Conservation (phyloP, 1,284 basidiomycete species). For the Schizopora paradoxa region DNA sequence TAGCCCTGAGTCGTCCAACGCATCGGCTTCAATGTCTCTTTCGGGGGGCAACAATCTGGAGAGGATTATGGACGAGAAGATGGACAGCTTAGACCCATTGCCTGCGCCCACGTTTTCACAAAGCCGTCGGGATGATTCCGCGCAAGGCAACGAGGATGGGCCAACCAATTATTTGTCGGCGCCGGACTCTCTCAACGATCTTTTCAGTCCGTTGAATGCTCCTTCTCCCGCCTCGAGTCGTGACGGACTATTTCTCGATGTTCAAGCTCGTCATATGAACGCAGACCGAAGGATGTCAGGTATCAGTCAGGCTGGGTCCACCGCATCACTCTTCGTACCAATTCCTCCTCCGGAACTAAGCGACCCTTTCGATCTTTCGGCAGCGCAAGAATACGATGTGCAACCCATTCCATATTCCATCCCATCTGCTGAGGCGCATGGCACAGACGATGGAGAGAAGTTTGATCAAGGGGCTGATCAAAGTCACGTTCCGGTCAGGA, state of each 20-base stretch:
- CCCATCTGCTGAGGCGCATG: slow-evolving; percentile 39
- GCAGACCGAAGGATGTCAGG: neutral
- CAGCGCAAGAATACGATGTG: slow-evolving; percentile 37
- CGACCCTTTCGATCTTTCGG: slow-evolving; percentile 50
- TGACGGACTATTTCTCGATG: slow-evolving; percentile 3
- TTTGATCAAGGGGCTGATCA: slow-evolving; percentile 20
- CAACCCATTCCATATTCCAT: slow-evolving; percentile 41
- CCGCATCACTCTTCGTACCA: slow-evolving; percentile 26
- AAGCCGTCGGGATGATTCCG: too few species aligned
- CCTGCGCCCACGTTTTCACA: too few species aligned
- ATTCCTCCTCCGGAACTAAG: slow-evolving; percentile 31
- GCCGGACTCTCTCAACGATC: slow-evolving; percentile 10
- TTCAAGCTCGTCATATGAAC: too few species aligned
- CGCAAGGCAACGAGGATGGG: slow-evolving; percentile 4
- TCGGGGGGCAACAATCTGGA: too few species aligned
- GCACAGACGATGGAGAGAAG: slow-evolving; percentile 37
- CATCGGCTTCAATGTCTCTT: too few species aligned
- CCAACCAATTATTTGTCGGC: slow-evolving; percentile 12
- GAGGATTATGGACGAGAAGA: too few species aligned
- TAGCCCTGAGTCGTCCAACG: slow-evolving; percentile 57
- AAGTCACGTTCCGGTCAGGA: neutral
- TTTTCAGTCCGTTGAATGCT: slow-evolving; percentile 13
- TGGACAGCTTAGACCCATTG: too few species aligned
- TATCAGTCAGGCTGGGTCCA: too few species aligned
- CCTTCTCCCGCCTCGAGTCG: neutral